Evolutionary conservation across 331 rosid species (phyloP).

Genomic region (Dryas integrifolia): DNA sequence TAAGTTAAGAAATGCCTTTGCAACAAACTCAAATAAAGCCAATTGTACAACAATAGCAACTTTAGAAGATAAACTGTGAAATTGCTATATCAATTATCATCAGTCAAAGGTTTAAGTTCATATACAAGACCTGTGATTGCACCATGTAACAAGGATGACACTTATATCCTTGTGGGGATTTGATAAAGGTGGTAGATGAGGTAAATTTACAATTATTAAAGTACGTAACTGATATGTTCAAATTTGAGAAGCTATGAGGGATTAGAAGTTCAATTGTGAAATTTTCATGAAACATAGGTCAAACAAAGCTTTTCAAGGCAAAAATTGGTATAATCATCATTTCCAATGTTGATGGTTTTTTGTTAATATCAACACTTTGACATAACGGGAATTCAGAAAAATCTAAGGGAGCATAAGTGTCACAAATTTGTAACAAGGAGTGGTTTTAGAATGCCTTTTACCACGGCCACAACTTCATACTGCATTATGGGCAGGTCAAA

Average conservation of each 20-base stretch:
- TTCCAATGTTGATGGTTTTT: neutral
- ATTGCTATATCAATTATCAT: conserved; percentile 3
- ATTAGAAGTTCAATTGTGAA: conserved; percentile 3
- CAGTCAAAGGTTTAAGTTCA: neutral
- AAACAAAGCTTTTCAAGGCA: neutral
- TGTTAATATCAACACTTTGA: neutral
- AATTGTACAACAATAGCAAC: neutral
- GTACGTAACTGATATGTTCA: neutral
- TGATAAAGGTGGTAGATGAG: neutral
- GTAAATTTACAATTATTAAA: neutral
- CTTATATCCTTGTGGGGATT: neutral
- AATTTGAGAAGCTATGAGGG: neutral
- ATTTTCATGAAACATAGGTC: neutral
- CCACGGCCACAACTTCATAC: neutral
- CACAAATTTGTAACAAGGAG: neutral
- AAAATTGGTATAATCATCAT: neutral
- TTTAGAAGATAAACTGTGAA: conserved; percentile 2
- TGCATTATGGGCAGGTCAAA: conserved; percentile 20
- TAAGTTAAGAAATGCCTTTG: neutral
- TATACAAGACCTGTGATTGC: neutral
- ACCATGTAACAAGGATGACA: neutral
- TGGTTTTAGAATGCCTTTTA: conserved; percentile 10
- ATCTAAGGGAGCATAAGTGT: neutral
- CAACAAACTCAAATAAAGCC: neutral
- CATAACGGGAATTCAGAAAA: neutral